Base-by-base conservation (phyloP, 108 stramenopile genomes). In the Cyclotella cryptica region DNA sequence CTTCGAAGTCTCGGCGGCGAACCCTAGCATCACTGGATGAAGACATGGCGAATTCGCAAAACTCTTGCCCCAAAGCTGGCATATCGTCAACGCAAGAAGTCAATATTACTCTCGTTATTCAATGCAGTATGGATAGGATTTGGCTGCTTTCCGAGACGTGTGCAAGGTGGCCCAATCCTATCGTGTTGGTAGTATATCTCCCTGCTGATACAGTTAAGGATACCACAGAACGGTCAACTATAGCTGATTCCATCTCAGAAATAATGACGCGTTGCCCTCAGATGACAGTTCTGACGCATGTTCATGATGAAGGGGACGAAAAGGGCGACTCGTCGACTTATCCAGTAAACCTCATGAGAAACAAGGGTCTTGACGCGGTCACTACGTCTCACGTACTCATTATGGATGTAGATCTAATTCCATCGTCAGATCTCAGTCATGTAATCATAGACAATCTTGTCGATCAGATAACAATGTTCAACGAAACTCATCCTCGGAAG, bases 261-360 rank as follows among this genome's bases (percentile, higher is more conserved):
- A 63, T 74, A 61, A 81, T 71, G 69, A 39, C 46, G 17, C 41
- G 51, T 27, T 93, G 92, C 72, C 84, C 90, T 12, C 85, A 93
- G 62, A 52, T 91, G 41, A 75, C 61, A 58, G 68, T 91, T 22
- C 59, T 93, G 28, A 69, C 64, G 19, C 87, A 91, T 61, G 21
- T 69, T 19, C 81, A 78, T 12, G 67, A 63, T 27, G 22, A 69
- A 46, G 74, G 77, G 0, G 79, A 85, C 44, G 75, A 74, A 21
- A 46, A 65, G 41, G 26, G 17, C 2, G 72, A 74, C 19, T 60
- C 73, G 3, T 84, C 74, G 3, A 27, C 75, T 15, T 98, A 97
- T 87, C 97, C 97, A 17, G 92, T 98, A 58, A 98, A 98, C 80
- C 75, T 74, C 10, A 80, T 98, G 78, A 90, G 97, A 28, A 98